Evolutionary conservation across 495 filamentous ascomycete genomes (phyloP).

Genomic region (Podospora sp.): DNA sequence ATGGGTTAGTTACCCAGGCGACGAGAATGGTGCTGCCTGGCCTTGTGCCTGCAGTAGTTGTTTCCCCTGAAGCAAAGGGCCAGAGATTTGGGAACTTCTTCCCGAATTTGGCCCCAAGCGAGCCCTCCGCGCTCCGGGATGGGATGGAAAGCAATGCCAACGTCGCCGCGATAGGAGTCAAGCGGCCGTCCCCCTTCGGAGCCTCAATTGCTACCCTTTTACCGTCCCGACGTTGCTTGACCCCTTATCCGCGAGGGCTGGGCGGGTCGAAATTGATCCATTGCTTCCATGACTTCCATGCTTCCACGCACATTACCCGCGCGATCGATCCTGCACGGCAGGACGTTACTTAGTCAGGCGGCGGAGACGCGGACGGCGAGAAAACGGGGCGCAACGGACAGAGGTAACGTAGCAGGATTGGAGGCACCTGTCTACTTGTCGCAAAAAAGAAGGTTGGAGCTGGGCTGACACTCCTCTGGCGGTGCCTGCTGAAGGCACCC

Average conservation of each 20-base stretch:
- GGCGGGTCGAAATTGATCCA: not conserved
- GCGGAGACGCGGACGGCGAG: not conserved
- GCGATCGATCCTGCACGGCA: not conserved
- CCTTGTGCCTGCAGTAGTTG: conserved; percentile 4
- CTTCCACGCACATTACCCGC: not conserved
- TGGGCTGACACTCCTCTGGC: not conserved
- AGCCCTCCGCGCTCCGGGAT: not conserved
- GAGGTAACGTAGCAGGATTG: not conserved
- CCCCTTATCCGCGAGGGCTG: not conserved
- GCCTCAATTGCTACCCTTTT: not conserved
- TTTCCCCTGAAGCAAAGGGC: not conserved
- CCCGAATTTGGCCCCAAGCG: not conserved
- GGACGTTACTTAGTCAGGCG: not conserved
- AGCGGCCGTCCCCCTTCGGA: not conserved
- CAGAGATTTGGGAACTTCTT: not conserved
- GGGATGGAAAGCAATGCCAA: not conserved
- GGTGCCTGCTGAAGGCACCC: not conserved
- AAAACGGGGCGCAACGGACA: not conserved
- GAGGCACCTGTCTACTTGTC: not conserved
- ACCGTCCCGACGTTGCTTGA: not conserved
- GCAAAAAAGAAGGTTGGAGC: not conserved
- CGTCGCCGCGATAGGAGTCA: not conserved
- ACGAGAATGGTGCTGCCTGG: conserved; percentile 6
- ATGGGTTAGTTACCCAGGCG: not conserved
- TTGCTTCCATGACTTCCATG: not conserved